Conservation (phyloP, 1,284 basidiomycete genomes). For the Crepidotus sp. region DNA sequence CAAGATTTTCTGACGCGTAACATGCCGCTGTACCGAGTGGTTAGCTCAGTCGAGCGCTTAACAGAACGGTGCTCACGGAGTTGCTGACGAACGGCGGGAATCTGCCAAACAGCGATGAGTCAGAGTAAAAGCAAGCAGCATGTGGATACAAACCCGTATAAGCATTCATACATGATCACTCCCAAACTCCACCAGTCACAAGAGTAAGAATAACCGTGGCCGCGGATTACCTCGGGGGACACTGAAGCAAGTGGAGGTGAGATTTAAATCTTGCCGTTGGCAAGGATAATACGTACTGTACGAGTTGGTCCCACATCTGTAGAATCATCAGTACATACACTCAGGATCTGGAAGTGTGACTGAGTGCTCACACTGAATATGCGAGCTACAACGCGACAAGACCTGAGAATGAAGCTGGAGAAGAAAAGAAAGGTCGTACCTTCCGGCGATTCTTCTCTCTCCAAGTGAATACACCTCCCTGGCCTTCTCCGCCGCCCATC, state of each 20-base stretch:
- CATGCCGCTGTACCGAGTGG: constrained; percentile 54
- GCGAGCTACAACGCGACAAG: constrained; percentile 52
- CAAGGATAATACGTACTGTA: constrained; percentile 58
- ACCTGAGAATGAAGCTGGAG: constrained; percentile 15
- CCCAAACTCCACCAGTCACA: constrained; percentile 99
- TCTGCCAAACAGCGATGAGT: constrained; percentile 32
- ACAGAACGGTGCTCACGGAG: constrained; percentile 47
- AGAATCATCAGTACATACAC: constrained; percentile 10
- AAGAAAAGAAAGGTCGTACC: constrained; percentile 31
- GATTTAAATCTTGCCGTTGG: constrained; percentile 15
- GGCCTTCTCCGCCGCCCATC: constrained; percentile 70
- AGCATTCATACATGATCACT: constrained; percentile 85
- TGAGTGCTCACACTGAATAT: constrained; percentile 81
- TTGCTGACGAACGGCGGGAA: constrained; percentile 92
- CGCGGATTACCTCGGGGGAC: constrained; percentile 93
- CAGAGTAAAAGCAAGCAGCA: constrained; percentile 17
- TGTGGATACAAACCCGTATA: constrained; percentile 63
- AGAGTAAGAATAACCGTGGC: constrained; percentile 86
- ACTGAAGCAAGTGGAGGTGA: constrained; percentile 38
- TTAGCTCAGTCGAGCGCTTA: constrained; percentile 15
- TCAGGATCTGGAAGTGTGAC: constrained; percentile 17
- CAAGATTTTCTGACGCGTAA: constrained; percentile 85
- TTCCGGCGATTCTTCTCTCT: constrained; percentile 87
- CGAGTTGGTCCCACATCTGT: constrained; percentile 79
- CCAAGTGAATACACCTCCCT: constrained; percentile 84